Base-by-base conservation (phyloP, 441 rosid species). In the Populus hybrid region DNA sequence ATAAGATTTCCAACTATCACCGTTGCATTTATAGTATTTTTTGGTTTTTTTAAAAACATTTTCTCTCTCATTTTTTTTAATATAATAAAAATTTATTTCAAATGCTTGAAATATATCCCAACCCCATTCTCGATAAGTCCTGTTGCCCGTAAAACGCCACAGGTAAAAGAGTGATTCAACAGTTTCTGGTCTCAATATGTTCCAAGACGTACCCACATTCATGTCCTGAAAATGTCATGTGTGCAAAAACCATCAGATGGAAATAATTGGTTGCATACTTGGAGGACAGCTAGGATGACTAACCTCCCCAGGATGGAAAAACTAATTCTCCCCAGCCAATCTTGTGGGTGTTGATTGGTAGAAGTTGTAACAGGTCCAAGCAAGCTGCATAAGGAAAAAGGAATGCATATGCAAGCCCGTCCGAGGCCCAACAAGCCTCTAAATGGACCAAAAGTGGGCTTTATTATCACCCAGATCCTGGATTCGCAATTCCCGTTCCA, bases 71-170 rank as follows among this genome's bases (percentile, higher is more conserved):
- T 8, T 9, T 38, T 36, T 36, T 36, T 36, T 36, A 8, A 36
- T 36, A 36, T 36, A 36, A 32, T 32, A 32, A 32, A 0, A 4
- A 5, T 32, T 4, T 32, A 0, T 30, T 80, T 94, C 98, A 80
- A 96, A 94, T 4, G 98, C 98, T 84, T 94, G 91, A 79, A 96
- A 96, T 76, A 96, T 96, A 85, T 93, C 87, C 99, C 99, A 96
- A 73, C 95, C 99, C 99, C 99, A 96, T 24, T 94, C 98, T 84
- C 89, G 91, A 83, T 93, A 94, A 26, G 99, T 96, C 85, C 85
- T 88, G 86, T 93, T 96, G 66, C 98, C 99, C 30, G 98, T 96
- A n/a, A 94, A 78, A 76, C 99, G 94, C 97, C 97, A 96, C 70
- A 94, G 90, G 83, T 96, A 96, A 82, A 94, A 93, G 72, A 96